Evolutionary conservation across 257 asterid species (phyloP).

Genomic region (Nicotiana knightiana): DNA sequence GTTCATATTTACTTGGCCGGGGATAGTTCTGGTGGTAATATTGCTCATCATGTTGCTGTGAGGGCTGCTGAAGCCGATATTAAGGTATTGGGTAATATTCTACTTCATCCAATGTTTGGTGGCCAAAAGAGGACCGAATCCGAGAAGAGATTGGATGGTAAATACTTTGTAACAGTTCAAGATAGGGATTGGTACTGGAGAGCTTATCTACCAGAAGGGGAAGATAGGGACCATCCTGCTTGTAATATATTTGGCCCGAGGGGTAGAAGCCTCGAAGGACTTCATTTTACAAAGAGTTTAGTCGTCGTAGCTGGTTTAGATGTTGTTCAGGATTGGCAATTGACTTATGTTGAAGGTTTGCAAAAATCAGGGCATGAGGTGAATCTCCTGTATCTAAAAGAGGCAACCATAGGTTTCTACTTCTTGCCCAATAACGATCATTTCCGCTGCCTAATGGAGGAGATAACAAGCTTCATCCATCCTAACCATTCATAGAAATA

Average conservation of each 20-base stretch:
- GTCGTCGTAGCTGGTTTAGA: conserved; percentile 86
- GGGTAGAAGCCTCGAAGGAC: conserved; percentile 32
- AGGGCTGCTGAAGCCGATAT: conserved; percentile 53
- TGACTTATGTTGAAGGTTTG: conserved; percentile 62
- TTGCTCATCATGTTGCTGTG: conserved; percentile 73
- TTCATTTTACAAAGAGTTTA: conserved; percentile 51
- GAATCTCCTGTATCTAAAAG: conserved; percentile 45
- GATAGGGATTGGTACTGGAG: conserved; percentile 93
- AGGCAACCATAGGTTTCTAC: conserved; percentile 84
- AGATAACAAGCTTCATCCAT: conserved; percentile 32
- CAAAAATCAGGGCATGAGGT: conserved; percentile 42
- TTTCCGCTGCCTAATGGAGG: conserved; percentile 57
- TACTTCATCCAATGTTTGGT: conserved; percentile 72
- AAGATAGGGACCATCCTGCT: conserved; percentile 80
- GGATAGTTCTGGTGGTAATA: conserved; percentile 86
- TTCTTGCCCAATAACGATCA: conserved; percentile 82
- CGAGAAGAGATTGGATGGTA: conserved; percentile 58
- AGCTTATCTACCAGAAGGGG: conserved; percentile 72
- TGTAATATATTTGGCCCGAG: conserved; percentile 74
- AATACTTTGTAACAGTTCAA: conserved; percentile 59
- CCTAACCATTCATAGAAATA: conserved; percentile 11
- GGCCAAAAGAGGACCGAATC: conserved; percentile 69
- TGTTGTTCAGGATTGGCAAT: conserved; percentile 78
- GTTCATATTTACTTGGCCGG: conserved; percentile 63
- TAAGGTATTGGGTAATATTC: conserved; percentile 57